Evolutionary conservation across 768 basidiomycete species (phyloP).

Genomic region (Gautieria morchelliformis): DNA sequence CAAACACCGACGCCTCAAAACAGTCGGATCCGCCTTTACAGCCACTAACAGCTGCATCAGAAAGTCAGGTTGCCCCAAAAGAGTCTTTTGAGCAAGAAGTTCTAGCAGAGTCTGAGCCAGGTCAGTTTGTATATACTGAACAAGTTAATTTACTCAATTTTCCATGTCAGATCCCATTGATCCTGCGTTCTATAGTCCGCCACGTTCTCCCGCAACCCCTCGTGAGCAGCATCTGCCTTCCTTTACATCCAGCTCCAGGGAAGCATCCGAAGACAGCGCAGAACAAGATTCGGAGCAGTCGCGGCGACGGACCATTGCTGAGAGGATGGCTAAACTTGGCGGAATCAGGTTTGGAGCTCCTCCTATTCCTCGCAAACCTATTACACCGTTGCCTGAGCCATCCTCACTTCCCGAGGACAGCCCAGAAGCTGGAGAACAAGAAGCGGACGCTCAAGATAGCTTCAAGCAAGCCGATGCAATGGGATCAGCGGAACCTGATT

Average conservation of each 20-base stretch:
- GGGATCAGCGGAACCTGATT: background rate
- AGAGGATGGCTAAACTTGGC: conserved; percentile 90
- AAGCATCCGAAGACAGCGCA: conserved; percentile 31
- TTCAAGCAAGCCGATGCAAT: conserved; percentile 39
- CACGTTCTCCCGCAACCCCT: conserved; percentile 23
- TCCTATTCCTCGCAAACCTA: conserved; percentile 28
- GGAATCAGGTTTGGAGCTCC: conserved; percentile 70
- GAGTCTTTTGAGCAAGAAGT: conserved; percentile 27
- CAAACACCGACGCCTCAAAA: background rate
- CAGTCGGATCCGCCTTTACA: background rate
- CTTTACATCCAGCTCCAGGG: conserved; percentile 12
- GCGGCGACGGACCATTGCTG: conserved; percentile 68
- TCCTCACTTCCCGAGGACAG: conserved; percentile 25
- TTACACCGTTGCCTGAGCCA: conserved; percentile 7
- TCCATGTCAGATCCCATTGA: conserved; percentile 55
- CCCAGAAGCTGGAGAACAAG: conserved; percentile 13
- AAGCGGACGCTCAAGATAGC: conserved; percentile 39
- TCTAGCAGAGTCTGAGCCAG: conserved; percentile 54
- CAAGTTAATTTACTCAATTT: background rate
- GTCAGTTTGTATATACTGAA: conserved; percentile 26
- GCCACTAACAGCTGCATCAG: conserved; percentile 1
- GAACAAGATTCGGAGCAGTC: conserved; percentile 35
- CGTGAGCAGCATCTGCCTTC: conserved; percentile 8
- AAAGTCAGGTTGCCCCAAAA: conserved; percentile 5
- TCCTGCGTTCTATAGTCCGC: conserved; percentile 47